Percentiles rank a stretch among this genome's conserved stretches.
Evolutionary conservation across 768 basidiomycete species (phyloP).

Genomic region (Suillus weaverae): DNA sequence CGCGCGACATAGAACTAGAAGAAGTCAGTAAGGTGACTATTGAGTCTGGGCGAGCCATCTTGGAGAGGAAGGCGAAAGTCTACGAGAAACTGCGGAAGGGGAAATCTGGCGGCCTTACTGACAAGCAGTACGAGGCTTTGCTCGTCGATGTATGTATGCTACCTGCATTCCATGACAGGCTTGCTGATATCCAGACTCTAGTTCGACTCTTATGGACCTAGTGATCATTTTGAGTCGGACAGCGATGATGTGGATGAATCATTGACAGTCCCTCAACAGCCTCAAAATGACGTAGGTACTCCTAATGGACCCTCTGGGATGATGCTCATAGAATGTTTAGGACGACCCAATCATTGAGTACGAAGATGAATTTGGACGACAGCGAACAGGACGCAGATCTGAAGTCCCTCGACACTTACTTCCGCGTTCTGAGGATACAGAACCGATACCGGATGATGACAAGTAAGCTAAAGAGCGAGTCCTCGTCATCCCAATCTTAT

Average conservation of each 20-base stretch:
- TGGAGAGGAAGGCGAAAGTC: conserved; percentile 78
- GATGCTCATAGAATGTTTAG: conserved; percentile 32
- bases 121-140: conserved; percentile 68
- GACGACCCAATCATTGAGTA: conserved; percentile 83
- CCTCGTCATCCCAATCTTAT: not conserved
- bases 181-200: conserved; percentile 23
- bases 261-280: conserved; percentile 54
- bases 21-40: conserved; percentile 66
- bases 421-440: conserved; percentile 44
- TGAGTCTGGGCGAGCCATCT: conserved; percentile 66
- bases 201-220: conserved; percentile 64
- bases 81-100: conserved; percentile 80
- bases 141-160: conserved; percentile 69
- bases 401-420: conserved; percentile 74
- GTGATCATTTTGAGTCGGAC: conserved; percentile 59
- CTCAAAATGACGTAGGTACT: conserved; percentile 38
- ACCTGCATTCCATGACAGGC: conserved; percentile 1
- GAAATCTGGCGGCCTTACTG: conserved; percentile 73
- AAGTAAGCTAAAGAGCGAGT: conserved; percentile 42
- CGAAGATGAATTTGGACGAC: conserved; percentile 84
- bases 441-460: conserved; percentile 46
- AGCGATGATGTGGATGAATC: conserved; percentile 82
- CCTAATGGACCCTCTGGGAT: not conserved
- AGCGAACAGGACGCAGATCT: conserved; percentile 65
- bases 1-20: conserved; percentile 71